Conservation (phyloP, 75 land plant genomes). For the Sequoiadendron giganteum region DNA sequence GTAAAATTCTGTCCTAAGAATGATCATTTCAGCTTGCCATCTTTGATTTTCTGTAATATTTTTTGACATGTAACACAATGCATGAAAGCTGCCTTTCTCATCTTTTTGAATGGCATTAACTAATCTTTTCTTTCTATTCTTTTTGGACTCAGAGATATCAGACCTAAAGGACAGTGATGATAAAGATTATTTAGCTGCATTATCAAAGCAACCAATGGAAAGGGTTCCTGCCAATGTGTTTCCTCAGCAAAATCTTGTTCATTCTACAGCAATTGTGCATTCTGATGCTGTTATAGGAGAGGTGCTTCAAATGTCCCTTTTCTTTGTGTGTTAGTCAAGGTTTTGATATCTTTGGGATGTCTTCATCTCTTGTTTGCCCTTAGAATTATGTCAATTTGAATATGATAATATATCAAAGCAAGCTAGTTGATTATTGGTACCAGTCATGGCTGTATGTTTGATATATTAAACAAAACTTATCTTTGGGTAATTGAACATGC, state of each 20-base stretch:
- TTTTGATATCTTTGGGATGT: conserved; percentile 1
- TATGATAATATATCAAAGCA: neutral
- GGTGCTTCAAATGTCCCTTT: conserved; percentile 27
- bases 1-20: neutral
- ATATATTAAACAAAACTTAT: neutral
- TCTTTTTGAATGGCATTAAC: neutral
- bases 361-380: neutral
- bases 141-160: conserved; percentile 6
- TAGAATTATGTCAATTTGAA: neutral
- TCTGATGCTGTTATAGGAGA: conserved; percentile 71
- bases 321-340: neutral
- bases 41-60: neutral
- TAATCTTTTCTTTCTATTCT: conserved; percentile 1
- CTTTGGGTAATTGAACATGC: neutral
- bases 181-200: neutral
- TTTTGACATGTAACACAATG: neutral
- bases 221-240: conserved; percentile 1
- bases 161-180: conserved; percentile 1
- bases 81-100: neutral
- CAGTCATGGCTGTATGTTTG: neutral
- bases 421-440: neutral
- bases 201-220: neutral
- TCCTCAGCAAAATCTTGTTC: conserved; percentile 29
- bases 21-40: neutral
- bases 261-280: conserved; percentile 73